Evolutionary conservation across 257 asterid species (phyloP).

Genomic region (Dorcoceras hygrometricum): DNA sequence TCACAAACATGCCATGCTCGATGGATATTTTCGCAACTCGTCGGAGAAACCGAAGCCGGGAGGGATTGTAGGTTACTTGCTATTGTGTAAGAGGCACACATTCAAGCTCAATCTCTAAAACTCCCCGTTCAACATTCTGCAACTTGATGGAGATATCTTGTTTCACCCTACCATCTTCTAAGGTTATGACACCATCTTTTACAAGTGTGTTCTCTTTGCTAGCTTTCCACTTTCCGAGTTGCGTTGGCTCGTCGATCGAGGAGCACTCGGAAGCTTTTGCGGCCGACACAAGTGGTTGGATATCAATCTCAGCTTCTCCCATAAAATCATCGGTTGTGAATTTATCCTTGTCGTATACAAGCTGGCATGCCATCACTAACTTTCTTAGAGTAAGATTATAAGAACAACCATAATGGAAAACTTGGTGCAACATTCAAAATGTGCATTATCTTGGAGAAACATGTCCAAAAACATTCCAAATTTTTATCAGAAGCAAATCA

Average conservation of each 20-base stretch:
- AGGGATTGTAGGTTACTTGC: background rate
- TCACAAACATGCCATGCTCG: background rate
- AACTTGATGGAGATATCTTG: constrained; percentile 68
- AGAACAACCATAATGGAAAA: background rate
- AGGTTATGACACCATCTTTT: constrained; percentile 49
- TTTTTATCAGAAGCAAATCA: background rate
- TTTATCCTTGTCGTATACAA: constrained; percentile 83
- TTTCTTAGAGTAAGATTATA: constrained; percentile 6
- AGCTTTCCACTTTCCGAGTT: constrained; percentile 56
- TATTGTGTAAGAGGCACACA: constrained; percentile 87
- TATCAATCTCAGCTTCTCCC: constrained; percentile 91
- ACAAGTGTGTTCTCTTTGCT: constrained; percentile 51
- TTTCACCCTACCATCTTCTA: constrained; percentile 62
- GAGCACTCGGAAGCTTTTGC: constrained; percentile 66
- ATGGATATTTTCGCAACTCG: background rate
- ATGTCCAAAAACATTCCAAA: no score
- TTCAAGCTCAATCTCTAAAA: constrained; percentile 82
- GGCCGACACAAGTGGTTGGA: constrained; percentile 69
- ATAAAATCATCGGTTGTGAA: constrained; percentile 85
- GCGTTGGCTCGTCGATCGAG: constrained; percentile 35
- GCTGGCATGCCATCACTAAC: constrained; percentile 36
- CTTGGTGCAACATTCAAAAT: background rate
- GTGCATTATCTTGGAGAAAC: no score
- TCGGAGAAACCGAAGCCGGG: background rate
- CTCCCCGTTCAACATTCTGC: constrained; percentile 83